These are phyloP conservation scores for Jatropha curcas DNA, from an alignment of 345 rosid species.

Conservation along the genomic window DNA sequence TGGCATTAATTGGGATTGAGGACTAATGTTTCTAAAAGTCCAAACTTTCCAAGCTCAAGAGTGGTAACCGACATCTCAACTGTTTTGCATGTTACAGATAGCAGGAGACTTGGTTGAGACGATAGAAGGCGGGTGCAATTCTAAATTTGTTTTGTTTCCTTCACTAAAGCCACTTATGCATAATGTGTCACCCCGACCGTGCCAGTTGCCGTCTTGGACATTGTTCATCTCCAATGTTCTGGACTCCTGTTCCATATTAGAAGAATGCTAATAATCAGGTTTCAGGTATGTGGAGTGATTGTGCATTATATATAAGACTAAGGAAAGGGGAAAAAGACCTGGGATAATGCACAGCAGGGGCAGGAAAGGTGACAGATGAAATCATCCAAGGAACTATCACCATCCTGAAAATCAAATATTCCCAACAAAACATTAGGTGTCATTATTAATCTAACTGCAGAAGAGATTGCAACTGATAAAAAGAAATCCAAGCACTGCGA, in stretches of 20 bases:
- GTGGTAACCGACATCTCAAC: conserved; percentile 16
- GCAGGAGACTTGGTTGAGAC: conserved; percentile 45
- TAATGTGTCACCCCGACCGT: conserved; percentile 87
- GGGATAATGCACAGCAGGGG: conserved; percentile 75
- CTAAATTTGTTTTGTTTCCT: conserved; percentile 50
- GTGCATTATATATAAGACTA: not conserved
- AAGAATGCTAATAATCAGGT: not conserved
- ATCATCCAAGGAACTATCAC: conserved; percentile 69
- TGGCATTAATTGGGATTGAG: not conserved
- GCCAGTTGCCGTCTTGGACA: conserved; percentile 92
- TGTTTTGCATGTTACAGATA: conserved; percentile 33
- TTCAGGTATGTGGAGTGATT: not conserved
- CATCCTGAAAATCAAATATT: conserved; percentile 49
- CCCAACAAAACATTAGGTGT: not conserved
- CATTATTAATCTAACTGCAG: not conserved
- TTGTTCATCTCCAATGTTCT: conserved; percentile 96
- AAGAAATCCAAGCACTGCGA: conserved; percentile 2
- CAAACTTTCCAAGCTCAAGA: conserved; percentile 11
- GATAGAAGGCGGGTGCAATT: conserved; percentile 49
- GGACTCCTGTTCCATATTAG: conserved; percentile 57
- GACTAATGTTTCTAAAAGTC: not conserved
- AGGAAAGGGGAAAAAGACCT: conserved; percentile 47
- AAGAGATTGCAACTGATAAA: not conserved
- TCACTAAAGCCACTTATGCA: conserved; percentile 62
- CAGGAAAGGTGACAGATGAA: conserved; percentile 72